Base-by-base conservation (phyloP, 2,329 filamentous ascomycete genomes). In the Epichloe baconii region DNA sequence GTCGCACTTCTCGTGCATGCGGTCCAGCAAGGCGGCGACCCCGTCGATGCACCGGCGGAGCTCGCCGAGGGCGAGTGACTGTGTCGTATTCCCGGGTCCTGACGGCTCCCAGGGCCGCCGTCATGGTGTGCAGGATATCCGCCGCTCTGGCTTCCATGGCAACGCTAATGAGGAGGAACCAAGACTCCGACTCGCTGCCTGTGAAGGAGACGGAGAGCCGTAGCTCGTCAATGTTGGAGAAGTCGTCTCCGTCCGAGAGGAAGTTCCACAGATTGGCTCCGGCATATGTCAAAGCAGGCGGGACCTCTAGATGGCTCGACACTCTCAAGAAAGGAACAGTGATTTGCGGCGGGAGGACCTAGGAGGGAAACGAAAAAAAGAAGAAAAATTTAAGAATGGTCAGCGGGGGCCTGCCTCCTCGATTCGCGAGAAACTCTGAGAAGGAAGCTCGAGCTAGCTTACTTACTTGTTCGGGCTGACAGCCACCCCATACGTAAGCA, bases 181-280 rank as follows among this genome's bases (percentile, higher is more conserved):
- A 96, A 59, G 89, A 88, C 67, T 97, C 91, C 58, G 94, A 89
- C 48, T 84, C 70, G 7, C 88, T 93, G 26, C 88, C 90, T 4
- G 89, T 96, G 61, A 95, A 93, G 12, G 90, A 94, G 61, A 85
- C 78, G 10, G 90, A 74, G 0, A 83, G 84, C 19, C 77, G 73
- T 11, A 96, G 72, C 48, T 85, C 81, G 53, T 87, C 78, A 10
- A 91, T 71, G 52, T 80, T 71, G 56, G 82, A 78, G 31, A 85
- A 79, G 47, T 82, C 76, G 1, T 59, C 44, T 2, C 66, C 63
- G 0, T 11, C 19, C 6, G 58, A 54, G 40, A 31, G 75, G 68
- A 86, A 96, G 68, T 97, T 97, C 90, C 90, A 97, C 12, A 97
- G 74, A 58, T 86, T 89, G 36, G 91, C 74, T 0, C 79, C 86